These are phyloP conservation scores for Boletus subparvulus DNA, from an alignment of 768 basidiomycete species.

Conservation along the genomic window DNA sequence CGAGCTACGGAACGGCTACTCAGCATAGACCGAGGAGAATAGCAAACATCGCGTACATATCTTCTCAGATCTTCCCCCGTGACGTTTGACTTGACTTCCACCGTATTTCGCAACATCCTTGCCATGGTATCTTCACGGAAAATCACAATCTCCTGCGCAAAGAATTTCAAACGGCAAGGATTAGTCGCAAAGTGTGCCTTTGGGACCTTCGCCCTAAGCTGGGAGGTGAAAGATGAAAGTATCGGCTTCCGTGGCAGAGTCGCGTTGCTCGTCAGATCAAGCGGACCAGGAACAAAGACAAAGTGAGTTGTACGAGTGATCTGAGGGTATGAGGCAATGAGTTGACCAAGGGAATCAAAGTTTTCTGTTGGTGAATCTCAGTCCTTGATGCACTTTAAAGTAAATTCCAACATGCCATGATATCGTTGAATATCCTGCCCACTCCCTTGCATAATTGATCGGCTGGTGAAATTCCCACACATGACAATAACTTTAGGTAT, in stretches of 20 bases:
- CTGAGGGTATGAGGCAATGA: constrained; percentile 77
- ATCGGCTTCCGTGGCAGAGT: constrained; percentile 81
- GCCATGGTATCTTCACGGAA: constrained; percentile 94
- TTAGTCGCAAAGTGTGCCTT: constrained; percentile 84
- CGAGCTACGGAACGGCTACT: constrained; percentile 55
- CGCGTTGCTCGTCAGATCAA: constrained; percentile 81
- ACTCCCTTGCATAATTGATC: constrained; percentile 75
- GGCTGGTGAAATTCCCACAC: constrained; percentile 93
- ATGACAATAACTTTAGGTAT: constrained; percentile 88
- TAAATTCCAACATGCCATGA: constrained; percentile 55
- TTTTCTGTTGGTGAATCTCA: constrained; percentile 54
- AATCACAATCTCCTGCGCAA: constrained; percentile 92
- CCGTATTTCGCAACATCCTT: constrained; percentile 87
- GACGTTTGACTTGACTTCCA: constrained; percentile 82
- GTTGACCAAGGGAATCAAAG: constrained; percentile 83
- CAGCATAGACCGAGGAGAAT: not conserved
- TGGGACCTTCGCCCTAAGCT: constrained; percentile 70
- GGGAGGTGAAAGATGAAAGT: constrained; percentile 68
- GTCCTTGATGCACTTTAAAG: not conserved
- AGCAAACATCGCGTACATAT: constrained; percentile 59
- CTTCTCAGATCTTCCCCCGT: constrained; percentile 80
- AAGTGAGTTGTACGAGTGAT: constrained; percentile 84
- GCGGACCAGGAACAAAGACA: constrained; percentile 91
- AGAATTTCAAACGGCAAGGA: constrained; percentile 93
- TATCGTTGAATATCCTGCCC: constrained; percentile 79